Conservation (phyloP, 768 basidiomycete genomes). For the Tylopilus intermedius region DNA sequence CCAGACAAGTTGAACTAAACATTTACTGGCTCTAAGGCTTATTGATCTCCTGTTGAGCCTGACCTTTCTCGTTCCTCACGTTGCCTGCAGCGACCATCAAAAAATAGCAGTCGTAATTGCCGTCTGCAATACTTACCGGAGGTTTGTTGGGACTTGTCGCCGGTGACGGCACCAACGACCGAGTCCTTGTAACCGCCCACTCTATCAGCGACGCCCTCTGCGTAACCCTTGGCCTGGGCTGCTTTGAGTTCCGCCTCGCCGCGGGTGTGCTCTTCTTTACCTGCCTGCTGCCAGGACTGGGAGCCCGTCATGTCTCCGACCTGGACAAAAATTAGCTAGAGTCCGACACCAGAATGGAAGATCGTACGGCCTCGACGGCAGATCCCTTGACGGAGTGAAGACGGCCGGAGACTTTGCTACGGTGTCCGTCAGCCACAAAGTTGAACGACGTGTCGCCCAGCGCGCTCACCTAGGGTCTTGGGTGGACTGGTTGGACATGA, state of each 20-base stretch:
- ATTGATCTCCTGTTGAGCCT: conserved; percentile 50
- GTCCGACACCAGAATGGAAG: not conserved
- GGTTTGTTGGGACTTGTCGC: conserved; percentile 48
- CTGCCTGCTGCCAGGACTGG: conserved; percentile 39
- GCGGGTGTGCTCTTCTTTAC: conserved; percentile 46
- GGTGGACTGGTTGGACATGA: conserved; percentile 14
- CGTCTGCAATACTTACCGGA: conserved; percentile 32
- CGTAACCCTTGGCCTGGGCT: conserved; percentile 47
- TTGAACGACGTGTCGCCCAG: not conserved
- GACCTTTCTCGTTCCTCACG: conserved; percentile 48
- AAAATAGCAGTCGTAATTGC: fast-evolving
- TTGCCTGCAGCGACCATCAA: conserved; percentile 38
- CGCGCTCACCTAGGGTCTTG: conserved; percentile 28
- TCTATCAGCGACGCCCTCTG: conserved; percentile 43
- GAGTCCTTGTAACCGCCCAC: conserved; percentile 48
- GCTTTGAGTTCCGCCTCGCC: conserved; percentile 46
- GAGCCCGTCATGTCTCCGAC: conserved; percentile 43
- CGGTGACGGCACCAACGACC: conserved; percentile 51
- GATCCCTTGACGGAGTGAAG: conserved; percentile 37
- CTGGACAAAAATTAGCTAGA: conserved; percentile 3
- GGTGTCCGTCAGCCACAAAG: not conserved
- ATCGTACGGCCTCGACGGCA: conserved; percentile 30
- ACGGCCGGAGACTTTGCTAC: conserved; percentile 34
- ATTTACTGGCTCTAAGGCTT: conserved; percentile 22
- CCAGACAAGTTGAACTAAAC: not conserved